Base-by-base conservation (phyloP, 805 yeast species). In the Cyberlindnera maclurae region DNA sequence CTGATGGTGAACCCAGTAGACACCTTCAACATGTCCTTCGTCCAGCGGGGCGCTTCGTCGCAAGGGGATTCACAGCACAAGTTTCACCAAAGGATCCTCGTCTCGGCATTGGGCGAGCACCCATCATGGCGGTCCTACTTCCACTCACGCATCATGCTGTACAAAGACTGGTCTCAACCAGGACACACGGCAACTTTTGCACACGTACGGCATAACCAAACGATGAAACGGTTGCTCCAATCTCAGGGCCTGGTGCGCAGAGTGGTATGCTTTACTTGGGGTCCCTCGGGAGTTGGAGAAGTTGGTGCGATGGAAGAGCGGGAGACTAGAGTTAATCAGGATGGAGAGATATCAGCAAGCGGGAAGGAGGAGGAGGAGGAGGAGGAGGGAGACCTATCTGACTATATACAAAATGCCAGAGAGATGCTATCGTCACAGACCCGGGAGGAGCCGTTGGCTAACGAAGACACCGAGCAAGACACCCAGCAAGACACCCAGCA, bases 111-210 rank as follows among this genome's bases (percentile, higher is more conserved):
- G 16, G 54, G 55, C 2, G 47, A 49, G 7, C 43, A 48, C 30
- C 45, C 46, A 5, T 34, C 43, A 1, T 53, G 57, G 57, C 28
- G 28, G 12, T 30, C 42, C 0, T 38, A 36, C 27, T 31, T 54
- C 7, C 31, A 50, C 15, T 50, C 54, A 15, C 31, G 57, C 27
- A 22, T 54, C 5, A 30, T 46, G 37, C 31, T 53, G 4, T 54
- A 53, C 31, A 51, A 39, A 31, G 59, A 54, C 31, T 53, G 52
- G 54, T 18, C 29, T 2, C 40, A 43, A 6, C 16, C 15, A 8
- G n/a, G 15, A 26, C 29, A 34, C 9, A 36, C 46, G 2, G 52
- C 43, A 0, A 44, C 36, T 2, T 52, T 41, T 37, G 50, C 44
- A 3, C 45, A 48, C 15, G 29, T 54, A 12, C 44, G 40, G 26